These are phyloP conservation scores for Apiospora kogelbergensis DNA, from an alignment of 2,329 filamentous ascomycete genomes.

Conservation along the genomic window DNA sequence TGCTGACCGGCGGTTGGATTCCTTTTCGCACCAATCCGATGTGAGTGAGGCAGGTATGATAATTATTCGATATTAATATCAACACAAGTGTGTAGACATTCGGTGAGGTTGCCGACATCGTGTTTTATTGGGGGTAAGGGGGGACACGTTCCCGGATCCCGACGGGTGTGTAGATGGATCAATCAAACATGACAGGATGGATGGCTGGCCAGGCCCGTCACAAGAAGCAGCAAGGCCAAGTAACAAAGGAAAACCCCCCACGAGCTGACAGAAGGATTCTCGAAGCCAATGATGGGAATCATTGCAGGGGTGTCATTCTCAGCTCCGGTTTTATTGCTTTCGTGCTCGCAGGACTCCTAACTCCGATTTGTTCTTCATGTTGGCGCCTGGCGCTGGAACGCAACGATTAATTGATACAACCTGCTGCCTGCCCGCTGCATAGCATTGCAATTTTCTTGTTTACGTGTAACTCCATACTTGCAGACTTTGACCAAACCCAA, in stretches of 20 bases:
- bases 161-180: not conserved
- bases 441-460: not conserved
- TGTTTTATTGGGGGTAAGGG: not conserved
- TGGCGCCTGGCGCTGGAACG: not conserved
- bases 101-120: not conserved
- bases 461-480: not conserved
- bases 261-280: conserved; percentile 9
- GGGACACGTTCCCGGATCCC: not conserved
- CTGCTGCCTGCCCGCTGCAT: not conserved
- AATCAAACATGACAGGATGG: not conserved
- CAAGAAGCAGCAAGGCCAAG: not conserved
- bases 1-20: not conserved
- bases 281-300: not conserved
- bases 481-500: not conserved
- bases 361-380: not conserved
- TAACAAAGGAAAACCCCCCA: not conserved
- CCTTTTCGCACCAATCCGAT: not conserved
- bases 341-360: not conserved
- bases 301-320: not conserved
- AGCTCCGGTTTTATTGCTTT: conserved; percentile 4
- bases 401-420: not conserved
- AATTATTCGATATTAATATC: not conserved
- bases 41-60: not conserved
- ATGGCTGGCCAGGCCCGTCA: not conserved
- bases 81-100: not conserved